Evolutionary conservation across 306 rosid genomes (phyloP), one percentile per base, ranked within the genome.

Genomic region (Quercus variabilis): DNA sequence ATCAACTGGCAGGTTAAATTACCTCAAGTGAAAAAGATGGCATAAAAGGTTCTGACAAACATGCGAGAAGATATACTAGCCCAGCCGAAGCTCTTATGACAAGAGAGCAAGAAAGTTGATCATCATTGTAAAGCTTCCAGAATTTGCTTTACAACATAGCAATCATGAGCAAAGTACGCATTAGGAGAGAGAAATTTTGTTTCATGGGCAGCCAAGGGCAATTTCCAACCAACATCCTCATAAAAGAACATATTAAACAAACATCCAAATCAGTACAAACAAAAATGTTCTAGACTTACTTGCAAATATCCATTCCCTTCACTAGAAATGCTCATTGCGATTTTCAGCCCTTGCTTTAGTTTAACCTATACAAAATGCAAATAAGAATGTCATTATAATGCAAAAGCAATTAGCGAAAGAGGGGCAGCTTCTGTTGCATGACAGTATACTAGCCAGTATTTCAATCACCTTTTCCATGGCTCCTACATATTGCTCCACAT

Each of bases 241-340:
- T 15, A 2, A 30, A 63, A 28, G 1, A 28, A 23, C 13, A 4
- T 25, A 14, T 62, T 5, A 55, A 13, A 80, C 18, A 35, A 73
- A 43, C 8, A 81, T 19, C 19, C 59, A 73, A 30, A 74, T 21
- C 60, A 31, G 51, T 71, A 54, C 65, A 26, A 19, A 21, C 33
- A 73, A 77, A 62, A 80, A 64, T 13, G 74, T 23, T 59, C 23
- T 38, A 38, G 25, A 79, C 55, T 58, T 84, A 95, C 99, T 91
- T 95, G 99, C 78, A 95, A 84, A 88, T 92, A 95, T 59, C 86
- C 87, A 67, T 95, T 95, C 74, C 99, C 99, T 80, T 95, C 97
- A 5, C 87, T 78, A 6, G 99, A 92, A 85, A 95, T 89, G 84
- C 88, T 86, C 98, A 95, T 95, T 31, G 99, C 98, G 72, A 80